Base-by-base conservation (phyloP, 169 alveolate species). In the Eimeria acervulina region DNA sequence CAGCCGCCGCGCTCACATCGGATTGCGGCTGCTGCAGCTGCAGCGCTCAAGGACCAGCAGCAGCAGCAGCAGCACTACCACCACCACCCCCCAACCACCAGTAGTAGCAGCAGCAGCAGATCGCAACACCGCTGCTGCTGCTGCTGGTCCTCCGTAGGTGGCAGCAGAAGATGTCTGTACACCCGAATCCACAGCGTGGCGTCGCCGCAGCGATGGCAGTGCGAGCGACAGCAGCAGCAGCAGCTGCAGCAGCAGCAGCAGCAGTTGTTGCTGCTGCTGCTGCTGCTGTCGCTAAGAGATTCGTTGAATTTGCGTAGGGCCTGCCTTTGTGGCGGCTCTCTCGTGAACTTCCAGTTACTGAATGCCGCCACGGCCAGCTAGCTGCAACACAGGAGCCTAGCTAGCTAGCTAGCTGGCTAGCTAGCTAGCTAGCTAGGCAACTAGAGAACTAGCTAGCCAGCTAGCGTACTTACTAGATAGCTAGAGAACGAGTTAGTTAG, bases 11-110 rank as follows among this genome's bases (percentile, higher is more conserved):
- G 52, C 47, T 4, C 83, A n/a, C 47, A 36, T 72, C 40, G 47
- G 83, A 21, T 15, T 72, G 15, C 83, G 83, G 3, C 7, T 72
- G 83, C 83, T 72, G 52, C 83, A 72, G 47, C 83, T 72, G 83
- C 83, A 72, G 83, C 55, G 55, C 19, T 47, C 55, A 47, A 7
- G 55, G 55, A 47, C 5, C 12, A 12, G 19, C 55, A 47, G 55
- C 55, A 47, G 55, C 55, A 47, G 55, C 55, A 47, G 55, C 55
- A 47, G 12, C 55, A 47, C 5, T 12, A 47, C 19, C 55, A 47
- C 19, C 55, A 47, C 19, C 55, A 59, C 68, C 13, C 68, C 13
- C n/a, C 13, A 13, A 59, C n/a, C 68, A 59, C 68, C 13, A 47
- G 12, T 12, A 47, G 55, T 12, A 47, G 55, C 55, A 47, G 19